Conservation (phyloP, 768 basidiomycete genomes). For the Boletus rex-veris region DNA sequence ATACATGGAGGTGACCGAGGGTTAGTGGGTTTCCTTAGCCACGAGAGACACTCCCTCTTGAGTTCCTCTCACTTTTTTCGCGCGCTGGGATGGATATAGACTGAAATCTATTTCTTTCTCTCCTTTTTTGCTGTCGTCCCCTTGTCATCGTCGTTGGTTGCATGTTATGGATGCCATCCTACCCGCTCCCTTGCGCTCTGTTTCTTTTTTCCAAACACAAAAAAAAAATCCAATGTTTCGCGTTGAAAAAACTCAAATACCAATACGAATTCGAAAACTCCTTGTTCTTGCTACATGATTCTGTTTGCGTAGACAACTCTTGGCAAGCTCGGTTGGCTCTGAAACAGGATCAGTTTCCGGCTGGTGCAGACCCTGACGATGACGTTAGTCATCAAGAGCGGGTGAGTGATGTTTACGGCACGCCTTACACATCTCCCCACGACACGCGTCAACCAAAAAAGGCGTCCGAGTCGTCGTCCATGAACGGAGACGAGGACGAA, state of each 20-base stretch:
- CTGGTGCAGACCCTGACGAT: neutral
- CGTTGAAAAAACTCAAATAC: constrained; percentile 6
- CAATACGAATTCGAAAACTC: constrained; percentile 15
- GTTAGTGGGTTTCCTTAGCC: constrained; percentile 66
- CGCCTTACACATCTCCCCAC: constrained; percentile 21
- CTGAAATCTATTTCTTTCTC: constrained; percentile 71
- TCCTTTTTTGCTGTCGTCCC: constrained; percentile 23
- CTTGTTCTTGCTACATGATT: constrained; percentile 8
- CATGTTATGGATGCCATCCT: constrained; percentile 11
- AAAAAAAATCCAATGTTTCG: neutral
- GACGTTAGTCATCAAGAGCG: constrained; percentile 6
- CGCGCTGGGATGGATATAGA: constrained; percentile 53
- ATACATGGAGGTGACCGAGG: constrained; percentile 82
- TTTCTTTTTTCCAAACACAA: neutral
- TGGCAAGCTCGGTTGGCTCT: neutral
- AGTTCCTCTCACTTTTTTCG: constrained; percentile 50
- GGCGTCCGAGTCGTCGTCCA: constrained; percentile 8
- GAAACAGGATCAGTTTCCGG: neutral
- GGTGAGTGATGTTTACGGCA: constrained; percentile 21
- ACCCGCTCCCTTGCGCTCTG: constrained; percentile 1
- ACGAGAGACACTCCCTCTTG: constrained; percentile 40
- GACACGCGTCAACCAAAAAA: constrained; percentile 4
- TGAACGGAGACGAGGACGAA: constrained; percentile 30
- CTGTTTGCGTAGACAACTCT: neutral
- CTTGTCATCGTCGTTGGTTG: constrained; percentile 11